Evolutionary conservation across 371 early-diverging fungal genomes (phyloP), one percentile per base, ranked within the genome.

Genomic region (Mortierella sp.): DNA sequence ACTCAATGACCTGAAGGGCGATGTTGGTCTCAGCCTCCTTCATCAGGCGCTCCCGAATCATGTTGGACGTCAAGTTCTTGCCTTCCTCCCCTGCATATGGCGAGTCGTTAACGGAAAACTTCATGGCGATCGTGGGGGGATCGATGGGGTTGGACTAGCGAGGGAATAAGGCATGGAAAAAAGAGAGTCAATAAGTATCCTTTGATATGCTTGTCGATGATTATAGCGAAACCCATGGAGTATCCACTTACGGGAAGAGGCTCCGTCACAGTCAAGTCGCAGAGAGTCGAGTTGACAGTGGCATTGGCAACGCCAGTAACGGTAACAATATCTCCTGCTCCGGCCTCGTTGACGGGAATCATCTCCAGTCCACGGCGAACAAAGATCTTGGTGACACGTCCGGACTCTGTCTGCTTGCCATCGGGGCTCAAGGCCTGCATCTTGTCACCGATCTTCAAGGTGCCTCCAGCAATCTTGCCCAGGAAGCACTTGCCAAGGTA

Each of bases 261-360:
- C 67, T 92, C 88, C 0, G 76, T 79, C 21, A 95, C 91, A 40
- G 75, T 80, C 16, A 90, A 89, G 46, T 88, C 84, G 80, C 95
- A 95, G 16, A 96, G 89, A 13, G 96, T 96, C 73, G 94, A 90
- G 87, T 95, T 96, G 81, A 96, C 95, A 71, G 90, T 90, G 5
- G 95, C 92, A 16, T 89, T 90, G 26, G 92, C 90, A 61, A 96
- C 79, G 34, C 96, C 96, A 50, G 95, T 92, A 34, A 96, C 75
- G 6, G 94, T 91, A 10, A 96, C 92, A 86, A 96, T 93, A 76
- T 96, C 96, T 43, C 96, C 96, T n/a, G 96, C 96, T 51, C 92
- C 94, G n/a, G 95, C 96, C 75, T 90, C 90, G 16, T 90, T 91
- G 46, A 94, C 92, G 69, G 93, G 88, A 48, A 92, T 86, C 88